A percentile compares a stretch with the other conserved stretches of the same genome.
Evolutionary conservation across 768 basidiomycete genomes (phyloP).

Genomic region (Lactifluus pinguis): DNA sequence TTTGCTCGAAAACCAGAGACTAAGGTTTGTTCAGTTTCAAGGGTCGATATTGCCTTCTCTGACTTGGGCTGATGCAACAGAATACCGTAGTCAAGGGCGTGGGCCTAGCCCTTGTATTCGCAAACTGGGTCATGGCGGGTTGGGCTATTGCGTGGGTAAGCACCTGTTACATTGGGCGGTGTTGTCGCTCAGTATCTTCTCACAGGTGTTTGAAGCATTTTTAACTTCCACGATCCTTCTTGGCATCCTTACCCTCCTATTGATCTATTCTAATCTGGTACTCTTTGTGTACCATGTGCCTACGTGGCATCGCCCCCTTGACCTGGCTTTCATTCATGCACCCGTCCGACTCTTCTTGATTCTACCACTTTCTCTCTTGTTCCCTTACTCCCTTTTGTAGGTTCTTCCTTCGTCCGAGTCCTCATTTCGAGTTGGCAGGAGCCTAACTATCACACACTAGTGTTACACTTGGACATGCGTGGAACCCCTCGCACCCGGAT

Average conservation of each 20-base stretch:
- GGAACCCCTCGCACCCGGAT: constrained; percentile 41
- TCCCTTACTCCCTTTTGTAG: constrained; percentile 53
- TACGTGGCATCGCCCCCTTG: constrained; percentile 49
- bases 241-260: constrained; percentile 55
- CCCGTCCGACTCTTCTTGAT: constrained; percentile 65
- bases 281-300: constrained; percentile 68
- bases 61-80: constrained; percentile 29
- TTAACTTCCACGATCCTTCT: constrained; percentile 65
- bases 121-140: constrained; percentile 72
- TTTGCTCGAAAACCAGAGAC: constrained; percentile 67
- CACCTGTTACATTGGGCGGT: background rate
- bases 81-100: constrained; percentile 66
- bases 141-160: constrained; percentile 76
- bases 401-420: constrained; percentile 19
- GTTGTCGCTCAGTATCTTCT: background rate
- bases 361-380: constrained; percentile 46
- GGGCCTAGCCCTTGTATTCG: constrained; percentile 64
- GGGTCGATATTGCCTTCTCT: background rate
- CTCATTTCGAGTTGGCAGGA: background rate
- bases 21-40: constrained; percentile 44
- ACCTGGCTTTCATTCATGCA: constrained; percentile 78
- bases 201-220: constrained; percentile 66
- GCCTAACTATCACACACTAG: constrained; percentile 28
- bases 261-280: constrained; percentile 73
- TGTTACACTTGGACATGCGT: constrained; percentile 59